These are phyloP conservation scores for Gyrodon lividus DNA, from an alignment of 768 basidiomycete species.

Conservation along the genomic window DNA sequence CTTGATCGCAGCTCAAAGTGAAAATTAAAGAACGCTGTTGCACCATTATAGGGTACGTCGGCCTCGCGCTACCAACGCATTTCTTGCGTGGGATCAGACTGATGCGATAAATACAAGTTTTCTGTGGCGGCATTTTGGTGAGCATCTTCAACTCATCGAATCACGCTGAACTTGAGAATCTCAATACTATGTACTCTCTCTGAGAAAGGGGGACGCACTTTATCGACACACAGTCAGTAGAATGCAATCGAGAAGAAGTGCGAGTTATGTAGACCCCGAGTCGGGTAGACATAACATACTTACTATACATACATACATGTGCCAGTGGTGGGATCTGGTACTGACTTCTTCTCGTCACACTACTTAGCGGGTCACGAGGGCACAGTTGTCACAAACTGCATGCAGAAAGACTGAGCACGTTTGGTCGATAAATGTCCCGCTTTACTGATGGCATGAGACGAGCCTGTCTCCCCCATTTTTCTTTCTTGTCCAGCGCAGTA, in stretches of 20 bases:
- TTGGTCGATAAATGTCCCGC: constrained; percentile 6
- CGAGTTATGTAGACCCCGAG: neutral
- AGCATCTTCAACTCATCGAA: neutral
- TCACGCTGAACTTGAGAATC: neutral
- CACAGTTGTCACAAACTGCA: constrained; percentile 3
- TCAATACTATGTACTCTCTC: neutral
- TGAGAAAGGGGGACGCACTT: neutral
- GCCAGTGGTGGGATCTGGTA: no score
- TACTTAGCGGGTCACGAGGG: constrained; percentile 5
- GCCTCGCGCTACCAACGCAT: constrained; percentile 15
- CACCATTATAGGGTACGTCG: constrained; percentile 7
- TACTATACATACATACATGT: no score
- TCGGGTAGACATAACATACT: neutral
- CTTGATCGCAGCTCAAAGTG: neutral
- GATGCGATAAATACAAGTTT: constrained; percentile 6
- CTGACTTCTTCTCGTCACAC: neutral
- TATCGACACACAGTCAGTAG: neutral
- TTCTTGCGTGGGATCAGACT: constrained; percentile 7
- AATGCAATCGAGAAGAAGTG: neutral
- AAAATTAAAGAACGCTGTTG: neutral
- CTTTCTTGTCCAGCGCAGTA: constrained; percentile 1
- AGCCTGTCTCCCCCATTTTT: constrained; percentile 4
- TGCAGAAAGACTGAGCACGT: constrained; percentile 5
- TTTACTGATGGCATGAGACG: constrained; percentile 4
- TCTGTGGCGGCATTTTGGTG: neutral